These are phyloP conservation scores for Cicer yamashitae DNA, from an alignment of 306 rosid species.

Conservation along the genomic window DNA sequence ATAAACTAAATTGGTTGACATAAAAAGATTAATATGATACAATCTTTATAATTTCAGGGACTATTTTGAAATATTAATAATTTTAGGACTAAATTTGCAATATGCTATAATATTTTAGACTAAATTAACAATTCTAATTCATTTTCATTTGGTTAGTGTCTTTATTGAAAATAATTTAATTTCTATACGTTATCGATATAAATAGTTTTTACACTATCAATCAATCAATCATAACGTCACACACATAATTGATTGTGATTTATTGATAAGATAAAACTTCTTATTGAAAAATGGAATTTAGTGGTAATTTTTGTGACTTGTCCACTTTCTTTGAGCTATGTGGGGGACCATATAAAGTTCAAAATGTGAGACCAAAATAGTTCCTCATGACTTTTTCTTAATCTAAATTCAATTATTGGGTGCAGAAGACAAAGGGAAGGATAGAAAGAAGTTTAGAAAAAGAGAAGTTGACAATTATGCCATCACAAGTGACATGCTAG, in stretches of 20 bases:
- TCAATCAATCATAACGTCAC: too few species aligned
- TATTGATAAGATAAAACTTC: too few species aligned
- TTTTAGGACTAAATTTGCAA: not conserved
- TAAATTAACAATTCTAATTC: too few species aligned
- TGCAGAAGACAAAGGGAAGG: slow-evolving; percentile 70
- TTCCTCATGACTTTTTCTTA: not conserved
- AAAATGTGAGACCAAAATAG: slow-evolving; percentile 23
- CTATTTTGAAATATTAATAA: not conserved
- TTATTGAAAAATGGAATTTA: not conserved
- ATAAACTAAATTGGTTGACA: not conserved
- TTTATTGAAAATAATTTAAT: not conserved
- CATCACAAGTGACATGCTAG: slow-evolving; percentile 65
- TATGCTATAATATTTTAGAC: too few species aligned
- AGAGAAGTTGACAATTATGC: slow-evolving; percentile 47
- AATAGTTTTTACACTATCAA: too few species aligned
- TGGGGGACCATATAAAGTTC: slow-evolving; percentile 43
- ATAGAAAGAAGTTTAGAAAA: slow-evolving; percentile 53
- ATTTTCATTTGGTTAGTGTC: not conserved
- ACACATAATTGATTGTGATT: too few species aligned
- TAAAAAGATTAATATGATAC: not conserved
- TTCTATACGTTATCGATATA: too few species aligned
- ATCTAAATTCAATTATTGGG: slow-evolving; percentile 19
- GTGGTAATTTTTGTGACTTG: not conserved
- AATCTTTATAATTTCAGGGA: not conserved
- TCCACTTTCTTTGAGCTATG: slow-evolving; percentile 38